These are phyloP conservation scores for Pseudogymnoascus sp. DNA, from an alignment of 2,329 filamentous ascomycete genomes.

Conservation along the genomic window DNA sequence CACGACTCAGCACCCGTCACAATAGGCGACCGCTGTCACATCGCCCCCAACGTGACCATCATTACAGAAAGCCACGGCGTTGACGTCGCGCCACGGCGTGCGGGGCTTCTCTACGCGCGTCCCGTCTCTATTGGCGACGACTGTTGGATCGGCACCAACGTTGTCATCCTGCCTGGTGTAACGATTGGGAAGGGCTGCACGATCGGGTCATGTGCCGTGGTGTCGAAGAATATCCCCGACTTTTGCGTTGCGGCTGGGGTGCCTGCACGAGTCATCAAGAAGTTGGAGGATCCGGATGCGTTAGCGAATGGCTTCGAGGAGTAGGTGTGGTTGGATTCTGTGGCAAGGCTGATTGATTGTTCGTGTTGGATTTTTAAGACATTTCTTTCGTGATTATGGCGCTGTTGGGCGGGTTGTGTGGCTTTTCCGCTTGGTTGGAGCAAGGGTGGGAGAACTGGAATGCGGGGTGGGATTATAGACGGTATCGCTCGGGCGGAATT, in stretches of 20 bases:
- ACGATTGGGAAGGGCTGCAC: slow-evolving; percentile 45
- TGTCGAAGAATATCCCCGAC: slow-evolving; percentile 30
- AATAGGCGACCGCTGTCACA: slow-evolving; percentile 26
- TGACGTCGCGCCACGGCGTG: slow-evolving; percentile 44
- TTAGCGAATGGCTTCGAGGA: background rate
- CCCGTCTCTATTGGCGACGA: slow-evolving; percentile 43
- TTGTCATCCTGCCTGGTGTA: slow-evolving; percentile 43
- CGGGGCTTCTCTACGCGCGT: slow-evolving; percentile 45
- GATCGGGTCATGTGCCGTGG: slow-evolving; percentile 44
- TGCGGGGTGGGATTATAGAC: background rate
- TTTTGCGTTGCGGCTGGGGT: slow-evolving; percentile 18
- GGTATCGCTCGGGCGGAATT: background rate
- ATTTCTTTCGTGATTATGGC: background rate
- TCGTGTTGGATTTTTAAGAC: background rate
- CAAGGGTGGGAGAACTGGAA: background rate
- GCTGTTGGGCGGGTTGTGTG: background rate
- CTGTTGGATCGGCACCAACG: slow-evolving; percentile 47
- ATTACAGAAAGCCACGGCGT: slow-evolving; percentile 66
- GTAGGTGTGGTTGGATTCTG: background rate
- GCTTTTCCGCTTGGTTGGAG: background rate
- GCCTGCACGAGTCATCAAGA: slow-evolving; percentile 16
- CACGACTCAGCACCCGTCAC: slow-evolving; percentile 39
- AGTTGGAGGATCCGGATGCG: background rate
- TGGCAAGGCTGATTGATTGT: slow-evolving; percentile 1
- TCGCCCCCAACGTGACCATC: slow-evolving; percentile 65